phyloP scores from a whole-genome alignment of 2,329 filamentous ascomycete species.

The Trichoderma atroviride region DNA sequence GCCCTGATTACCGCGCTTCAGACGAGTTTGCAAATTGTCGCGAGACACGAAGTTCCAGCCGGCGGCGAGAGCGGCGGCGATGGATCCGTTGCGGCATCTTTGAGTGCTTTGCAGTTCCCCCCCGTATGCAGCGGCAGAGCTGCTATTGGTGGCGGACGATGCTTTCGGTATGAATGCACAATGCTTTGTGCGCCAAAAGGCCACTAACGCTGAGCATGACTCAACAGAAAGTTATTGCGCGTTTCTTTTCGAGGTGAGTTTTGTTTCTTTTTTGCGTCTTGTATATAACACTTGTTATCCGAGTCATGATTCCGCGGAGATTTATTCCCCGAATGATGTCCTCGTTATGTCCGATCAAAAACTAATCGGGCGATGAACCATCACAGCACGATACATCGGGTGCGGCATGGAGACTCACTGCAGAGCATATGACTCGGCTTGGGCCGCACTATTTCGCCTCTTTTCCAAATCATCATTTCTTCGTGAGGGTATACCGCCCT shows the following conservation, averaged over 20 bases:
- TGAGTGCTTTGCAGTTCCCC: slow-evolving; percentile 46
- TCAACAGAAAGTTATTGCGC: slow-evolving; percentile 49
- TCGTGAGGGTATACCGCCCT: slow-evolving; percentile 57
- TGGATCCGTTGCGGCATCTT: slow-evolving; percentile 24
- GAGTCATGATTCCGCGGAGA: not conserved
- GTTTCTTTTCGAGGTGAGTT: slow-evolving; percentile 57
- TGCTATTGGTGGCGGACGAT: slow-evolving; percentile 40
- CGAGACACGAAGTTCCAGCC: slow-evolving; percentile 32
- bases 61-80: slow-evolving; percentile 27
- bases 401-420: slow-evolving; percentile 43
- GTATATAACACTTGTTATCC: not conserved
- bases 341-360: not conserved
- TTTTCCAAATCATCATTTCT: slow-evolving; percentile 62
- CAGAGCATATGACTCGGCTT: slow-evolving; percentile 44
- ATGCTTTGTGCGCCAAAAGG: slow-evolving; percentile 48
- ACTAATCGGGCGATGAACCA: slow-evolving; percentile 3
- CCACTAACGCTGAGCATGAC: slow-evolving; percentile 35
- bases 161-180: slow-evolving; percentile 48
- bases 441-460: slow-evolving; percentile 52
- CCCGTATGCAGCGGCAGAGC: slow-evolving; percentile 43
- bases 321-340: not conserved
- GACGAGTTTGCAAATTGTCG: slow-evolving; percentile 44
- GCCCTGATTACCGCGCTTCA: slow-evolving; percentile 51
- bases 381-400: slow-evolving; percentile 50
- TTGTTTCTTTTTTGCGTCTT: not conserved